Evolutionary conservation across 1,139 yeast species (phyloP), one percentile per base, ranked within the genome.

Genomic region (Arxiozyma heterogenica): DNA sequence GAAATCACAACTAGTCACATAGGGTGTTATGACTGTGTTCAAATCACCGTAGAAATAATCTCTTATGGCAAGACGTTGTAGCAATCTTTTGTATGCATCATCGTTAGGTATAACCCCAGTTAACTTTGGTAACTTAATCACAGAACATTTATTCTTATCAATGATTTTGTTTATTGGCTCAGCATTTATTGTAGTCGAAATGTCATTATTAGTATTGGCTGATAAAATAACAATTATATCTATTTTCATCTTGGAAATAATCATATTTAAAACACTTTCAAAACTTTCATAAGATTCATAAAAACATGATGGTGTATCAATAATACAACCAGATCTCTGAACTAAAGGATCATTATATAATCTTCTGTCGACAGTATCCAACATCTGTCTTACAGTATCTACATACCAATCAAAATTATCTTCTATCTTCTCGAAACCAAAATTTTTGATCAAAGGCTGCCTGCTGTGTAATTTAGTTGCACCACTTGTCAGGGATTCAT

Each of bases 11-110:
- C 84, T 81, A 8, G 82, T 74, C 0, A 87, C 80, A 60, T 78
- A 83, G 1, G 99, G 98, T 6, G 95, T 86, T 52, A 94, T 74
- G 5, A 84, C 81, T 9, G 82, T 80, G 53, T 77, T 77, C 7
- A 56, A 49, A 18, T 80, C 80, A 1, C 98, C 98, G 65, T 94
- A 89, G 64, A 94, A 94, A 68, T 93, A 94, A 64, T 90, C 95
- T 64, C 83, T 82, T 53, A 93, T 88, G 5, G 85, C 75, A 51
- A 81, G 79, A 62, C 90, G 87, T 67, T 93, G 98, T 30, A 78
- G 58, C 49, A 84, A 80, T 64, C 98, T 77, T 50, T 78, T 74
- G 65, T 75, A 88, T 20, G 80, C 73, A 51, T 85, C 94, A 58
- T 86, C 94, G 34, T 82, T 75, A 50, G 86, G 90, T 8, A 87